Evolutionary conservation across 805 yeast genomes (phyloP).

Genomic region (Pichia cephalocereana): DNA sequence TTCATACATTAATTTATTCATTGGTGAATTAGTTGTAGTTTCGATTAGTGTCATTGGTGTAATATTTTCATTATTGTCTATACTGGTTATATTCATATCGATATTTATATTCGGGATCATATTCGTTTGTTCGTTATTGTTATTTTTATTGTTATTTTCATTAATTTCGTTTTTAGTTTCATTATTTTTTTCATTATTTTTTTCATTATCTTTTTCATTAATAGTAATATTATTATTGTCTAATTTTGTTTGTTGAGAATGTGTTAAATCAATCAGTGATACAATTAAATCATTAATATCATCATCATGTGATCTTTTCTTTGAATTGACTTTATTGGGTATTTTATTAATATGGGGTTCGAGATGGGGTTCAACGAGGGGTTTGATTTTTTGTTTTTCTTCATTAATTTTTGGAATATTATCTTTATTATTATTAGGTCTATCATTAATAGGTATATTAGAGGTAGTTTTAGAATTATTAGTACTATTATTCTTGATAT

Average conservation of each 20-base stretch:
- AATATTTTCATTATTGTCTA: too few species aligned
- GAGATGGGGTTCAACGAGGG: too few species aligned
- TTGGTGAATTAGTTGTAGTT: background rate
- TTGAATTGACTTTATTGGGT: background rate
- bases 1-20: background rate
- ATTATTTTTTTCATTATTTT: background rate
- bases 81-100: too few species aligned
- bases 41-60: too few species aligned
- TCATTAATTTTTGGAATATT: background rate
- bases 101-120: too few species aligned
- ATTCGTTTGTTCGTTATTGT: background rate
- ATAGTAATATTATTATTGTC: background rate
- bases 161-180: background rate
- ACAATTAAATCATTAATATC: slow-evolving; percentile 29
- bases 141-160: background rate
- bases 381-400: too few species aligned
- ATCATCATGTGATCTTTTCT: slow-evolving; percentile 24
- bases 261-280: slow-evolving; percentile 27
- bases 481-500: background rate
- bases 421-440: background rate
- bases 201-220: background rate
- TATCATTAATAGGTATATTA: background rate
- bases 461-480: background rate
- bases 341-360: slow-evolving; percentile 7
- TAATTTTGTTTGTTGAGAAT: slow-evolving; percentile 12